Percentiles rank a stretch among this genome's conserved stretches.
phyloP scores from a whole-genome alignment of 352 stramenopile genomes.

The Globisporangium abappressorium region DNA sequence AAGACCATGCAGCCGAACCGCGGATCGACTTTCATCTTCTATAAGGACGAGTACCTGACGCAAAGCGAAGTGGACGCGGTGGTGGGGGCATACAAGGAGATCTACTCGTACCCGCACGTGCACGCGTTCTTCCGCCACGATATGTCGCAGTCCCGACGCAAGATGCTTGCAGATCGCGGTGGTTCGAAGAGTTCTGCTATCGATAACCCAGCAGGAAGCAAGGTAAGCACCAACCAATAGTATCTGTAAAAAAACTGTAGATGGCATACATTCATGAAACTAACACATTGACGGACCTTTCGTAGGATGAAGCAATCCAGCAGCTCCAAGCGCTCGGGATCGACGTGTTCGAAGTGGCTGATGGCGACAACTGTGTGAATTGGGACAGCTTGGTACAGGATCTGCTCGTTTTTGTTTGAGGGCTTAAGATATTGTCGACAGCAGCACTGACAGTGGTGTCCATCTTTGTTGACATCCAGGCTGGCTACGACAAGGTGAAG shows the following conservation, averaged over 20 bases:
- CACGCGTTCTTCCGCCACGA: slow-evolving; percentile 72
- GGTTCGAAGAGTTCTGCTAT: slow-evolving; percentile 8
- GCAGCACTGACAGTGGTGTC: not conserved
- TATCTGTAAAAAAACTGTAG: too few species aligned
- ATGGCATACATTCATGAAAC: not conserved
- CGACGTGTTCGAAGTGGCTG: slow-evolving; percentile 69
- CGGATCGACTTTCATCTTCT: slow-evolving; percentile 72
- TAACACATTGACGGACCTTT: not conserved
- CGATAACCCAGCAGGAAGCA: slow-evolving; percentile 27
- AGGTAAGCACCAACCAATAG: slow-evolving; percentile 23
- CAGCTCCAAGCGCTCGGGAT: slow-evolving; percentile 78
- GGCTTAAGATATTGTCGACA: not conserved
- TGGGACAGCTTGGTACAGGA: slow-evolving; percentile 75
- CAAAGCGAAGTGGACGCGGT: slow-evolving; percentile 68
- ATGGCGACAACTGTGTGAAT: slow-evolving; percentile 58
- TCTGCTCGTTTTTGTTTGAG: not conserved
- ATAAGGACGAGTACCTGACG: slow-evolving; percentile 82
- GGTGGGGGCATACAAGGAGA: slow-evolving; percentile 82
- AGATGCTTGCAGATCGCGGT: slow-evolving; percentile 35
- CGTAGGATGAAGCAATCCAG: slow-evolving; percentile 76
- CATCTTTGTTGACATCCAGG: slow-evolving; percentile 29
- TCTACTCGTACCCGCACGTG: slow-evolving; percentile 78
- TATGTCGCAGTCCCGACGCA: slow-evolving; percentile 55
- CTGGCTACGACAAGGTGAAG: slow-evolving; percentile 90
- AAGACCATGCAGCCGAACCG: slow-evolving; percentile 31